Evolutionary conservation across 805 yeast species (phyloP).

Genomic region (Tetrapisispora arboricola): DNA sequence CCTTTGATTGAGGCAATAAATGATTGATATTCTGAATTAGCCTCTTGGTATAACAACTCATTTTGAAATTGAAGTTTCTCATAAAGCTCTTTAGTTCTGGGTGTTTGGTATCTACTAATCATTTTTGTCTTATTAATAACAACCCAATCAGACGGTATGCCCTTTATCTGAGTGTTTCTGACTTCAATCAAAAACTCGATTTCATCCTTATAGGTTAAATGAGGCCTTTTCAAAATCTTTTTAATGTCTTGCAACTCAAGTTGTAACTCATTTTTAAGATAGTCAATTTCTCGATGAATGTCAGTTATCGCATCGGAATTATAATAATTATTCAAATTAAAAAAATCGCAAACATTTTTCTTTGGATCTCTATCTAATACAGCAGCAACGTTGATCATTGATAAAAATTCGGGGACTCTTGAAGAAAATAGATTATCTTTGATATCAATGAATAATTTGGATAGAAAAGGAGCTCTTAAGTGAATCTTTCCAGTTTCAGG

Average conservation of each 20-base stretch:
- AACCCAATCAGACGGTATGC: slow-evolving; percentile 67
- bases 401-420: slow-evolving; percentile 30
- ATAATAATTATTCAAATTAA: slow-evolving; percentile 29
- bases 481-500: slow-evolving; percentile 9
- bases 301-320: slow-evolving; percentile 33
- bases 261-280: slow-evolving; percentile 38
- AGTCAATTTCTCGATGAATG: slow-evolving; percentile 32
- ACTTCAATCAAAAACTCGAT: slow-evolving; percentile 74
- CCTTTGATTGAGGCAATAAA: slow-evolving; percentile 33
- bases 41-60: slow-evolving; percentile 33
- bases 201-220: slow-evolving; percentile 46
- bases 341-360: slow-evolving; percentile 37
- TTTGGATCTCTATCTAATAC: slow-evolving; percentile 38
- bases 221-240: slow-evolving; percentile 42
- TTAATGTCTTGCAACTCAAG: slow-evolving; percentile 43
- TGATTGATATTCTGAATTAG: slow-evolving; percentile 19
- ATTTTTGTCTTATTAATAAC: slow-evolving; percentile 60
- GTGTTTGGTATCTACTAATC: slow-evolving; percentile 65
- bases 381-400: slow-evolving; percentile 45
- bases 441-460: slow-evolving; percentile 31
- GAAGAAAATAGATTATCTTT: slow-evolving; percentile 26
- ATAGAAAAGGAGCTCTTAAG: slow-evolving; percentile 29
- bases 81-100: slow-evolving; percentile 41
- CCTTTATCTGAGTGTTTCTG: slow-evolving; percentile 43
- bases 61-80: slow-evolving; percentile 49